Evolutionary conservation across 2,329 filamentous ascomycete species (phyloP), one percentile per base, ranked within the genome.

Genomic region (Ascochyta clinopodiicola): DNA sequence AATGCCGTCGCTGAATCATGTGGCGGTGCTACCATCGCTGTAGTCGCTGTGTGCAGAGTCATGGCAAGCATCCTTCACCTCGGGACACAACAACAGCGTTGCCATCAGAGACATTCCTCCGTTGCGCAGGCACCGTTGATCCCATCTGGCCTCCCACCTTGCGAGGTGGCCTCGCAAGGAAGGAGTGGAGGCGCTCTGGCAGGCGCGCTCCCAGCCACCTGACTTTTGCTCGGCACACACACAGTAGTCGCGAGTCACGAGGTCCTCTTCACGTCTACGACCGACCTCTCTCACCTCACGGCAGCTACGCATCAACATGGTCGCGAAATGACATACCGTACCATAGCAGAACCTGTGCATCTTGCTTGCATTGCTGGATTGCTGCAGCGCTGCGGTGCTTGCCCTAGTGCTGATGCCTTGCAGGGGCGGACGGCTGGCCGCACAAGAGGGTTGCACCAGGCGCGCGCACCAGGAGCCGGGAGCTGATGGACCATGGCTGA

Each of bases 401-500:
- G 25, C 25, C 25, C 22, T 24, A 27, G 52, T 44, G 48, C 49
- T 57, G 49, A 52, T 39, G 48, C 48, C 48, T 52, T 52, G 54
- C 49, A 53, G 47, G 29, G 31, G 31, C 44, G 37, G 48, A 44
- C 48, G 49, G 50, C 50, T 37, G 39, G 45, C 47, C 32, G 50
- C 52, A 46, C 46, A 56, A 48, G 31, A 45, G 36, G 50, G 55
- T 57, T 42, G 49, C 49, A 49, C 49, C 44, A 44, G 49, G 34
- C 45, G 55, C 44, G 50, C 44, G 55, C 49, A 54, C 49, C 49
- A 53, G 55, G 55, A 36, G 55, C 43, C 52, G 57, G 43, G 59
- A 44, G 37, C 44, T 59, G 62, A 62, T 64, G 55, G 51, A 56
- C 59, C 54, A 61, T 59, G 59, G 61, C 57, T 60, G 60, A 63